Base-by-base conservation (phyloP, 2,329 filamentous ascomycete genomes). In the Fusarium euwallaceae region DNA sequence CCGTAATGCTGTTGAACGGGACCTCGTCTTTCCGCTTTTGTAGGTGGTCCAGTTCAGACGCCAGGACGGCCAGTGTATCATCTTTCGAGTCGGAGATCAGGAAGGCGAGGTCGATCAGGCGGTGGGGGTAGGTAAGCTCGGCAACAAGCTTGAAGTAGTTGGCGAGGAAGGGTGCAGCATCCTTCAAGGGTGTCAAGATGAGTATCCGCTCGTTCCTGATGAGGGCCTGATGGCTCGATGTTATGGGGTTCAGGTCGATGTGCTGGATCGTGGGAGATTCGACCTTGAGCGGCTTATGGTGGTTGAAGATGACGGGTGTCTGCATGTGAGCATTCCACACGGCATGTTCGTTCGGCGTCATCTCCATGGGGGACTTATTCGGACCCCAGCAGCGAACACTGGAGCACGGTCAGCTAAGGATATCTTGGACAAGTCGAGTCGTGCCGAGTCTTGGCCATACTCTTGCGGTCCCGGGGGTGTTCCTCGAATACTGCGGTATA, bases 351-450 rank as follows among this genome's bases (percentile, higher is more conserved):
- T 98, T 98, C 66, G 93, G 87, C 48, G 93, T 91, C 95, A 99
- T 98, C 75, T 97, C 92, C 92, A 97, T 97, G 63, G 97, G 97
- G n/a, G 97, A 91, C 87, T 97, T 98, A 27, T 93, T 91, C 16
- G 97, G 96, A 14, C 97, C 97, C 90, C 95, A 98, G 87, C 97
- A 99, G 86, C 98, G 97, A 85, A 97, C 98, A 85, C 96, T 98
- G 80, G 73, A 73, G 41, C 48, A 36, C 53, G 62, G 74, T 76
- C 61, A 78, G 69, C 51, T 39, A 69, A 20, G 36, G 24, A 16
- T 56, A 37, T 73, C 89, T 79, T 22, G 9, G n/a, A n/a, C 17
- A 16, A 39, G 17, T 56, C 45, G 45, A 39, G 17, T 56, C 45
- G 41, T 24, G 6, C 39, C 39, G 39, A 55, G 8, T 20, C 11